phyloP scores from a whole-genome alignment of 164 flowering plant species.

The Vitis riparia region DNA sequence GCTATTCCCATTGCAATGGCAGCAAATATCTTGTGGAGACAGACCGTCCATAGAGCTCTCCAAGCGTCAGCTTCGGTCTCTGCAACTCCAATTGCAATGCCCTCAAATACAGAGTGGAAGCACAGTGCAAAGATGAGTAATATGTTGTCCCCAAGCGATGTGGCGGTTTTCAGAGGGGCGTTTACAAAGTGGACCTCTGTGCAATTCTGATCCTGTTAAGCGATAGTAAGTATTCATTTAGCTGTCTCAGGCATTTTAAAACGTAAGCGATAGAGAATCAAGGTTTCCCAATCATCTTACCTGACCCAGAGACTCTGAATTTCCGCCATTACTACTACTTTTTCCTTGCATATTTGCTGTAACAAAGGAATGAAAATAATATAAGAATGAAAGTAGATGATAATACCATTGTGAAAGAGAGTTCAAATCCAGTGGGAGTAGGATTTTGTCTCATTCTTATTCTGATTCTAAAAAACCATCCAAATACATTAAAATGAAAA shows the following conservation, averaged over 20 bases:
- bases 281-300: no score
- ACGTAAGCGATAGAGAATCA: no score
- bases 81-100: conserved; percentile 79
- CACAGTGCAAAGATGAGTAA: conserved; percentile 64
- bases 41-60: conserved; percentile 74
- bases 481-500: no score
- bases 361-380: not conserved
- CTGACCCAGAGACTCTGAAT: not conserved
- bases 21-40: conserved; percentile 71
- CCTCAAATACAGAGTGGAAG: conserved; percentile 77
- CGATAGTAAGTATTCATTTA: conserved; percentile 6
- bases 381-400: not conserved
- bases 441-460: no score
- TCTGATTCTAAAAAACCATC: no score
- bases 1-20: conserved; percentile 87
- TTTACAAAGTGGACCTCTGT: conserved; percentile 5
- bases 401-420: no score
- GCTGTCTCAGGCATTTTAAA: not conserved
- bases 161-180: conserved; percentile 22
- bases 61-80: conserved; percentile 70
- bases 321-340: conserved; percentile 5
- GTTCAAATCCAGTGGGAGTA: no score
- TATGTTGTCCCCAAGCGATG: conserved; percentile 62
- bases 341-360: conserved; percentile 27
- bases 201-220: conserved; percentile 18